Conservation (phyloP, 2,329 filamentous ascomycete species). For the Nannizziopsis arthrosporioides region DNA sequence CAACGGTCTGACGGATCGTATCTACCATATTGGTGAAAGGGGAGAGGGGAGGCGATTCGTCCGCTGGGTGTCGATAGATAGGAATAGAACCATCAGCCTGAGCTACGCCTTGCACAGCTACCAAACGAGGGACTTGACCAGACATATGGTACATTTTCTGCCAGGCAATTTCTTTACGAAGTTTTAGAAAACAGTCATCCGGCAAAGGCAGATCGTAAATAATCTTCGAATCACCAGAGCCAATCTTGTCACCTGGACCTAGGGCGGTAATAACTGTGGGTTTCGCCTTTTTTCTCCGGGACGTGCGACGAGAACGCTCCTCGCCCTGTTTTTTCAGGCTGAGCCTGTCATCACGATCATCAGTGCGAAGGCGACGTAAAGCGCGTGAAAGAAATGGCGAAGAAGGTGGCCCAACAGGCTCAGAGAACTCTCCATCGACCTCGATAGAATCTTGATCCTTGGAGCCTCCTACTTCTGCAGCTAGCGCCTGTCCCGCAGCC, state of each 20-base stretch:
- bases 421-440: background rate
- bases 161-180: conserved; percentile 71
- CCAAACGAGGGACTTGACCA: conserved; percentile 79
- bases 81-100: conserved; percentile 54
- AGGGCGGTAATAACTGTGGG: conserved; percentile 22
- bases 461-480: background rate
- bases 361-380: conserved; percentile 1
- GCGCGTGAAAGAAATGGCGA: background rate
- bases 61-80: conserved; percentile 91
- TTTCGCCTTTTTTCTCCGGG: conserved; percentile 15
- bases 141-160: conserved; percentile 86
- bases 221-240: conserved; percentile 70
- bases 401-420: background rate
- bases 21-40: conserved; percentile 65
- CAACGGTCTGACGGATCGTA: conserved; percentile 55
- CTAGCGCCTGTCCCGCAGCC: too few species aligned
- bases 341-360: background rate
- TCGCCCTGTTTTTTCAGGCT: background rate
- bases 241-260: conserved; percentile 48
- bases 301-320: conserved; percentile 4
- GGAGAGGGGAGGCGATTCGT: conserved; percentile 67
- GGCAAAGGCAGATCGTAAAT: conserved; percentile 56
- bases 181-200: conserved; percentile 51
- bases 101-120: conserved; percentile 65
- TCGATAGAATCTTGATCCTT: background rate